phyloP scores from a whole-genome alignment of 352 stramenopile genomes.

The Globisporangium echinulatum region DNA sequence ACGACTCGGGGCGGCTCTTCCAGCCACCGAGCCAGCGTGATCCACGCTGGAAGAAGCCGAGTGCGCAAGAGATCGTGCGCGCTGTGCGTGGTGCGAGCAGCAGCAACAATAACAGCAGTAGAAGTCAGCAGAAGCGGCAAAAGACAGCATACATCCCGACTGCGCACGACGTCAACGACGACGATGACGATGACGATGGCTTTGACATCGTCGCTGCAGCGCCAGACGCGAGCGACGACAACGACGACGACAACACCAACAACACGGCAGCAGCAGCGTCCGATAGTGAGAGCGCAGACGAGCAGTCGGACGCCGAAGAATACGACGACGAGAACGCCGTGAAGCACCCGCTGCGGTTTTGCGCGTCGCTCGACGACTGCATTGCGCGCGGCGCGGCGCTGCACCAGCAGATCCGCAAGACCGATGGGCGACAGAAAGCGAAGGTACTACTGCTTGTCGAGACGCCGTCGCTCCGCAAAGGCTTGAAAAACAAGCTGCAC shows the following conservation, averaged over 20 bases:
- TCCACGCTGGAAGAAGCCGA: slow-evolving; percentile 70
- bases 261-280: not conserved
- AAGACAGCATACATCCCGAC: slow-evolving; percentile 19
- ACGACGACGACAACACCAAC: slow-evolving; percentile 13
- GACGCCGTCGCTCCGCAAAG: slow-evolving; percentile 43
- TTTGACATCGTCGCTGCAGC: slow-evolving; percentile 13
- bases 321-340: slow-evolving; percentile 12
- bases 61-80: slow-evolving; percentile 29
- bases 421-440: slow-evolving; percentile 55
- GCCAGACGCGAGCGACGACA: slow-evolving; percentile 13
- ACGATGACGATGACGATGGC: slow-evolving; percentile 20
- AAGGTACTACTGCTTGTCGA: slow-evolving; percentile 64
- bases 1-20: slow-evolving; percentile 62
- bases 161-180: slow-evolving; percentile 8
- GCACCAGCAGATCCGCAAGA: slow-evolving; percentile 45
- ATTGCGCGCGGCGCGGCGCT: slow-evolving; percentile 27
- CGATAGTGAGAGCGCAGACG: slow-evolving; percentile 9
- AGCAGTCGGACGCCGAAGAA: slow-evolving; percentile 15
- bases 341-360: slow-evolving; percentile 38
- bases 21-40: slow-evolving; percentile 65
- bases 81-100: slow-evolving; percentile 15
- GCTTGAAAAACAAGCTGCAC: slow-evolving; percentile 48
- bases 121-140: slow-evolving; percentile 22
- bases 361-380: slow-evolving; percentile 44
- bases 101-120: not conserved